A percentile compares a stretch with the other conserved stretches of the same genome.
Conservation (phyloP, 176 grass and related monocot genomes). For the Thalia dealbata region DNA sequence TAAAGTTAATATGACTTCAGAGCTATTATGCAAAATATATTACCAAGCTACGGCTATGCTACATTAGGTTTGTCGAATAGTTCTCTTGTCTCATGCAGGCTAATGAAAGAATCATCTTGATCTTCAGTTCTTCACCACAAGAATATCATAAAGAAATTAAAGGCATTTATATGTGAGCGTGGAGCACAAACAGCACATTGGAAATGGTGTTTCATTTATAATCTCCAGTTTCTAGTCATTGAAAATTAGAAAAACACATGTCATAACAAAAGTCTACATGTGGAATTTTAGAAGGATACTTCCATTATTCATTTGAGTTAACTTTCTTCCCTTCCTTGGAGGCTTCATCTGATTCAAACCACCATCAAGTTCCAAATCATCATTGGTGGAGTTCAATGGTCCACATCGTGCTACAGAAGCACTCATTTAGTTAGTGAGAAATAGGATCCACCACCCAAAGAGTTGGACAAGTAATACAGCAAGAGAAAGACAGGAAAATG, state of each 20-base stretch:
- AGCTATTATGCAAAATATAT: background rate
- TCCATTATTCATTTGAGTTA: conserved; percentile 46
- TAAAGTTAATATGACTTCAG: no score
- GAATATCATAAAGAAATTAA: no score
- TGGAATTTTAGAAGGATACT: conserved; percentile 36
- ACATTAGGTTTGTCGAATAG: background rate
- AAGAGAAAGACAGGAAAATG: background rate
- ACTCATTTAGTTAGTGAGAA: background rate
- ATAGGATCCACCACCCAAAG: background rate
- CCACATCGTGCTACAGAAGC: conserved; percentile 39
- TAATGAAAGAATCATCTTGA: no score
- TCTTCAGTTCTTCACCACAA: no score
- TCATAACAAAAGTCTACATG: conserved; percentile 18
- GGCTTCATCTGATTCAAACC: conserved; percentile 33
- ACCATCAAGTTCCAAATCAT: conserved; percentile 28
- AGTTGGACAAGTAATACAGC: background rate
- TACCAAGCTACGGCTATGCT: background rate
- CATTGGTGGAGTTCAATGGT: conserved; percentile 25
- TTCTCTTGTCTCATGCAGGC: no score
- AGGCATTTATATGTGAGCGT: background rate
- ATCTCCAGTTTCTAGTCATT: background rate
- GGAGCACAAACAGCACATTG: background rate
- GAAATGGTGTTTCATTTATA: background rate
- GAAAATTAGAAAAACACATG: background rate
- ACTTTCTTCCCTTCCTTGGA: conserved; percentile 55